Base-by-base conservation (phyloP, 2,329 filamentous ascomycete species). In the Scleromitrula shiraiana region DNA sequence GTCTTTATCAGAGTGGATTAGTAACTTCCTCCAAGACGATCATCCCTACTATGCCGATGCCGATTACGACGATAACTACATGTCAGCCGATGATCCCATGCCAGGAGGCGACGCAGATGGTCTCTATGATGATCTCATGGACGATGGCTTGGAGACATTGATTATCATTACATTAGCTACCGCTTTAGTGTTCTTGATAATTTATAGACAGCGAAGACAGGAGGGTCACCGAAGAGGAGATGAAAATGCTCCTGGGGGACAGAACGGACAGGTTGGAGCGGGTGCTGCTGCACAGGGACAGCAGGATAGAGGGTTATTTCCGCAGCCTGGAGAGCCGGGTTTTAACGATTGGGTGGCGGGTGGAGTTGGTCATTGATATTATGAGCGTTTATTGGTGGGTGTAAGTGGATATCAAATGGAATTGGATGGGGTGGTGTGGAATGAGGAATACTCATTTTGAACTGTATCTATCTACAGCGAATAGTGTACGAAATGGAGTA, bases 1-100 rank as follows among this genome's bases (percentile, higher is more conserved):
- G 72, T 88, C 87, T 0, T 72, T 95, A 17, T 77, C 76, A 19
- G 89, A 97, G 65, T 97, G 90, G 90, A 74, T 96, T 45, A 77
- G 77, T 52, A 86, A 90, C 51, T 96, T 96, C 63, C 72, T 95
- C 24, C 80, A 87, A 51, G 79, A 87, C 50, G 71, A 77, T 41
- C 71, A 74, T 29, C 54, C 56, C 41, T 77, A 77, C 57, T 85
- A 88, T 49, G 72, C 70, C 4, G 80, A 80, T 54, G 75, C 78
- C 12, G 75, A 77, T 24, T 63, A 62, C 50, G 65, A 64, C 22
- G 65, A 66, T 44, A 55, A 59, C 35, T 62, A 55, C 41, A 56
- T 62, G 14, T 64, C 70, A 24, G 76, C 76, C 44, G 74, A 76
- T 27, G 76, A 77, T 41, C 70, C 70, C 38, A 77, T 79, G 64